Evolutionary conservation across 768 basidiomycete genomes (phyloP).

Genomic region (Sporobolomyces pararoseus): DNA sequence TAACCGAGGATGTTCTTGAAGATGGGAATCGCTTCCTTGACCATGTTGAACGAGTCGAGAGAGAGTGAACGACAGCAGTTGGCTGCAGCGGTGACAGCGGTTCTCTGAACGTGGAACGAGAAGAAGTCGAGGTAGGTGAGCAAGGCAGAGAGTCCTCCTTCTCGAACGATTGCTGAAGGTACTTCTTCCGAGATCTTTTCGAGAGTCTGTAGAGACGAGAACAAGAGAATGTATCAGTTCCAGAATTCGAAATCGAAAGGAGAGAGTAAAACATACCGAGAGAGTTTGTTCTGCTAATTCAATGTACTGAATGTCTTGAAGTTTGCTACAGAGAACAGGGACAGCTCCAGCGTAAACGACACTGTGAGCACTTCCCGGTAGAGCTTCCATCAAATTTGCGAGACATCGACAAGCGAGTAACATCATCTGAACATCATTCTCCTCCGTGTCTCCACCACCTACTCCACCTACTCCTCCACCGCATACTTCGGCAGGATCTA

Average conservation of each 20-base stretch:
- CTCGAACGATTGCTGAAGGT: constrained; percentile 89
- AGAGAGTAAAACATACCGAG: constrained; percentile 63
- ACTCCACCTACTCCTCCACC: constrained; percentile 46
- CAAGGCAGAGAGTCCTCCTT: constrained; percentile 86
- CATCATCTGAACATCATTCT: constrained; percentile 68
- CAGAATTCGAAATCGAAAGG: too few species aligned
- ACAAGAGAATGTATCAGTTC: too few species aligned
- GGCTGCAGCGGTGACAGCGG: constrained; percentile 90
- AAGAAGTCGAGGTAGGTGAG: constrained; percentile 98
- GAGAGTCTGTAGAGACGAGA: constrained; percentile 62
- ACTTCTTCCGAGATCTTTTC: constrained; percentile 99
- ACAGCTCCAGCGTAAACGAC: constrained; percentile 98
- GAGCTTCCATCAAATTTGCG: constrained; percentile 97
- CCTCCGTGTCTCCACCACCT: constrained; percentile 55
- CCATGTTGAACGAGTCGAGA: constrained; percentile 80
- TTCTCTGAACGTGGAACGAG: constrained; percentile 93
- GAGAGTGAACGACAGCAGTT: constrained; percentile 94
- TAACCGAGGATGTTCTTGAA: constrained; percentile 87
- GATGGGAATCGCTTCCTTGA: constrained; percentile 76
- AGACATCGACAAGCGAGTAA: constrained; percentile 93
- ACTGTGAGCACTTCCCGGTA: constrained; percentile 94
- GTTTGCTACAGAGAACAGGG: constrained; percentile 91
- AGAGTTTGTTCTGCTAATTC: constrained; percentile 97
- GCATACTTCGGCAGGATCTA: constrained; percentile 72
- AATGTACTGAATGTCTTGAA: constrained; percentile 95